Base-by-base conservation (phyloP, 1,139 yeast species). In the Suhomyces ambrosiae region DNA sequence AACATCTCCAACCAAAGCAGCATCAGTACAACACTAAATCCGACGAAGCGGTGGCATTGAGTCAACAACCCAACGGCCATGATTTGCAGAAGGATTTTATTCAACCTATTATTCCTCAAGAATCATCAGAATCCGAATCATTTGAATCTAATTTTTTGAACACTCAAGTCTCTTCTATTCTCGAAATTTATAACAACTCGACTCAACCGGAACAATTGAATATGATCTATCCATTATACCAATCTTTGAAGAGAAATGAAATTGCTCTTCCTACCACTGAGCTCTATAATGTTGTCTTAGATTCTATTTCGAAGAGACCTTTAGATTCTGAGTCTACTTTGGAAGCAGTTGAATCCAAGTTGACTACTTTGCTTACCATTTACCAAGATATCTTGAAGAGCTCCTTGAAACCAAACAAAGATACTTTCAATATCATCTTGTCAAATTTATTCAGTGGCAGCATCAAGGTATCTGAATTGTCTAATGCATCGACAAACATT, bases 341-440 rank as follows among this genome's bases (percentile, higher is more conserved):
- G 5, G 58, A 53, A 21, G 58, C 62, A 13, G 58, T 65, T 11
- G 77, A 71, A 46, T 47, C 54, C 16, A 61, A 62, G 49, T 65
- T 83, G 50, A 82, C 86, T 3, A 77, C 72, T 37, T 56, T 84
- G 42, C 62, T 84, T 45, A 81, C 80, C 11, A 79, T 82, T 26
- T 84, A 84, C 54, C 86, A 83, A 38, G 89, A 82, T 51, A 61
- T 82, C 50, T 65, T 84, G 16, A 31, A 27, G 17, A 41, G 45
- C 11, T 33, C 45, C 9, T 37, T 79, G 27, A 80, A 77, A 50
- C 92, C 92, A 14, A 67, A 72, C 26, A 49, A 54, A 26, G 65
- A 65, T 21, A 81, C 86, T 5, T 83, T 74, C 55, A 65, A 74
- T 46, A 53, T 74, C 1, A 76, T 82, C 4, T 62, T 84, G 24